Evolutionary conservation across 2,329 filamentous ascomycete genomes (phyloP).

Genomic region (Pestalotiopsis sp.): DNA sequence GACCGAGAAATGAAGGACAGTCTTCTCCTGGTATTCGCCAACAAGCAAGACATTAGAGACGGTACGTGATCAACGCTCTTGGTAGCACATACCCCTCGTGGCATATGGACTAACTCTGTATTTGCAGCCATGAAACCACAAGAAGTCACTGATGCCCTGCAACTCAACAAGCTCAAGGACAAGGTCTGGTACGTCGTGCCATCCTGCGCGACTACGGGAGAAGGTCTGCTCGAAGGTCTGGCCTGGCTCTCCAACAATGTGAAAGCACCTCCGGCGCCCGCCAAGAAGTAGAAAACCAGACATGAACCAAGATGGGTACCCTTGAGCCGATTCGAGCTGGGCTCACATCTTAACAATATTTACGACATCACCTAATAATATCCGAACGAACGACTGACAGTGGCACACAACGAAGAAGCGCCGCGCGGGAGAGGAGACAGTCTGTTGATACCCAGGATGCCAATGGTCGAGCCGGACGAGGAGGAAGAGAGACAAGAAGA

Average conservation of each 20-base stretch:
- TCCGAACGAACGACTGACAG: not conserved
- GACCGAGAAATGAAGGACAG: slow-evolving; percentile 98
- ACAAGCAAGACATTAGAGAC: slow-evolving; percentile 94
- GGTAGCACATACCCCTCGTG: not conserved
- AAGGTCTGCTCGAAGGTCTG: slow-evolving; percentile 80
- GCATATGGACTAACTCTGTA: not conserved
- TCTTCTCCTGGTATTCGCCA: slow-evolving; percentile 92
- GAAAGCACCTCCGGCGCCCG: slow-evolving; percentile 63
- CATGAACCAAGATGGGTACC: not conserved
- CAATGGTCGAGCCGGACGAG: not conserved
- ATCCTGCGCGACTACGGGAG: slow-evolving; percentile 79
- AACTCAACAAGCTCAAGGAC: slow-evolving; percentile 78
- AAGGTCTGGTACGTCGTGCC: slow-evolving; percentile 86
- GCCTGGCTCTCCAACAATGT: slow-evolving; percentile 86
- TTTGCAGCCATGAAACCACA: slow-evolving; percentile 74
- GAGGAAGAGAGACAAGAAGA: not conserved
- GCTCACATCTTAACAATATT: not conserved
- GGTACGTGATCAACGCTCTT: slow-evolving; percentile 50
- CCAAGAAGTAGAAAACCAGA: slow-evolving; percentile 45
- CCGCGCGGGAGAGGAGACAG: not conserved
- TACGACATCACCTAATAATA: slow-evolving; percentile 6
- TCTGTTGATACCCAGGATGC: slow-evolving; percentile 3
- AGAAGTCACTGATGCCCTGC: slow-evolving; percentile 77
- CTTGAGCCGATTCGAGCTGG: slow-evolving; percentile 5
- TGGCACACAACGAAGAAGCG: not conserved